Base-by-base conservation (phyloP, 768 basidiomycete species). In the Boletus patriciae region DNA sequence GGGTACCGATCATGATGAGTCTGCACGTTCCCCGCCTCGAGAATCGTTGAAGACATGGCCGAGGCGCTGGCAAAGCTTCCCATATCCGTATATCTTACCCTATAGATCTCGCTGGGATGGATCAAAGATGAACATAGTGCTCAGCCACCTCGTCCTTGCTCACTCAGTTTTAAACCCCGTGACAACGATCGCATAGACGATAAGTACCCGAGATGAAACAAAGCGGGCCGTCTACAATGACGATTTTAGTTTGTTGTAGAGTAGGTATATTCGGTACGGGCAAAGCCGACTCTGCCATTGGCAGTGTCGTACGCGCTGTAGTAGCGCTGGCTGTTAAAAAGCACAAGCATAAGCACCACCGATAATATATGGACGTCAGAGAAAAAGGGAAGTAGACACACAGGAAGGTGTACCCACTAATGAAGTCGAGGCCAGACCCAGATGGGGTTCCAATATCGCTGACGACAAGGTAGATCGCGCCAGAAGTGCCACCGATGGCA, bases 401-500 rank as follows among this genome's bases (percentile, higher is more conserved):
- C 58, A 66, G 46, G 27, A 57, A 49, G 25, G 36, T 25, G 9
- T 64, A 68, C 11, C 68, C 66, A 15, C 63, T 63, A 47, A 57
- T 25, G 16, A 70, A 68, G 50, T 63, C 61, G 9, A 69, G 15
- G 7, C 51, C 59, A 25, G 19, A 23, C 3, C 64, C 60, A 12
- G 51, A 56, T 1, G 44, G 5, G 7, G 3, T 29, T 3, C 68
- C 68, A 9, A 62, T 46, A 41, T 69, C 66, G 9, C 4, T 8
- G 19, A 73, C 41, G 49, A 73, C 12, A 15, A 73, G 69, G 49
- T 72, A 72, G 23, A 72, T 70, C 25, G 34, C n/a, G 19, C 41
- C 25, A 11, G 66, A 25, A 12, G n/a, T 54, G 5, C 71, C 73
- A 2, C 71, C 71, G n/a, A 73, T 36, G 12, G 37, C 52, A 6